These are phyloP conservation scores for Phyllosticta capitalensis DNA, from an alignment of 2,329 filamentous ascomycete genomes.

Conservation along the genomic window DNA sequence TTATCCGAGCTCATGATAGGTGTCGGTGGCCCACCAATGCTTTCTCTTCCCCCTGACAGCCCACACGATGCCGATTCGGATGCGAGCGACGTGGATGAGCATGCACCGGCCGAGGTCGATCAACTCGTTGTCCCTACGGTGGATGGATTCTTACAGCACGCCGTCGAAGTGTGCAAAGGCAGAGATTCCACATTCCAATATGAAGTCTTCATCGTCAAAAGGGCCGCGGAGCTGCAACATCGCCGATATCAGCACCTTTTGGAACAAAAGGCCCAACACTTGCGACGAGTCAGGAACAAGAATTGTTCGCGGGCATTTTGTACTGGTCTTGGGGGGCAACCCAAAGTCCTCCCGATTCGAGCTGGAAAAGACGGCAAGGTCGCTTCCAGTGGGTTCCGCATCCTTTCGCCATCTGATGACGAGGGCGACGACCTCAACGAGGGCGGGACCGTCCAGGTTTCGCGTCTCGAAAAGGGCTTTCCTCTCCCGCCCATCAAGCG, in stretches of 20 bases:
- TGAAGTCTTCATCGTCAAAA: background rate
- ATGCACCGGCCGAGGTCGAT: background rate
- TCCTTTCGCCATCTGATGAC: slow-evolving; percentile 50
- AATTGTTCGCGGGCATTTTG: slow-evolving; percentile 59
- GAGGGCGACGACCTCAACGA: slow-evolving; percentile 60
- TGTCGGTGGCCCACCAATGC: slow-evolving; percentile 50
- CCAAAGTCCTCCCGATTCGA: slow-evolving; percentile 50
- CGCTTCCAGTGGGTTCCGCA: slow-evolving; percentile 43
- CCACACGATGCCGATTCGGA: slow-evolving; percentile 23
- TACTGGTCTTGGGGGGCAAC: slow-evolving; percentile 56
- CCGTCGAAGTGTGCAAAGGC: slow-evolving; percentile 40
- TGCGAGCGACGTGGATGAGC: background rate
- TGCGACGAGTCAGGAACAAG: slow-evolving; percentile 45
- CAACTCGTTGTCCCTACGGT: slow-evolving; percentile 62
- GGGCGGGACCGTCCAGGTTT: slow-evolving; percentile 41
- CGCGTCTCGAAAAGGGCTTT: slow-evolving; percentile 72
- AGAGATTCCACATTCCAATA: background rate
- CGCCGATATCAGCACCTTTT: slow-evolving; percentile 70
- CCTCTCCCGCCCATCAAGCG: slow-evolving; percentile 68
- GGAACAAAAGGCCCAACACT: slow-evolving; percentile 60
- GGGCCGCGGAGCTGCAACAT: slow-evolving; percentile 41
- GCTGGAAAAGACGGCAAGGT: slow-evolving; percentile 53
- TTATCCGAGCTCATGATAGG: slow-evolving; percentile 46
- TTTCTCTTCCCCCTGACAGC: slow-evolving; percentile 39
- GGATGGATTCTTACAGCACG: slow-evolving; percentile 67